These are phyloP conservation scores for Scheffersomyces stipitis DNA, from an alignment of 805 yeast genomes.

Conservation along the genomic window DNA sequence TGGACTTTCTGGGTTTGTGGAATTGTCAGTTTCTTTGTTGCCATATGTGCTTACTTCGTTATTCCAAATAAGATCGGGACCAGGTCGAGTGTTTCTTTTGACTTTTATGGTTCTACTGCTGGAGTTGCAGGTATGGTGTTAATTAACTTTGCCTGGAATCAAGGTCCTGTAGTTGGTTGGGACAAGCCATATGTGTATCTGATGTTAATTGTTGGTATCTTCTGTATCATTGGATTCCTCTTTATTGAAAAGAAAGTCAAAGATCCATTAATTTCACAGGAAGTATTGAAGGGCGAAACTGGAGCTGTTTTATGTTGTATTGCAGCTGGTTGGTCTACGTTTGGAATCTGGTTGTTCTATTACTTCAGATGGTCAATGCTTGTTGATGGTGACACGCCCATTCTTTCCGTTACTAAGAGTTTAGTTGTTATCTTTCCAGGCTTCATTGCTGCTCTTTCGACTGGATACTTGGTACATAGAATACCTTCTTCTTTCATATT, in stretches of 20 bases:
- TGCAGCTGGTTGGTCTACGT: conserved; percentile 20
- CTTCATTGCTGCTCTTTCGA: conserved; percentile 10
- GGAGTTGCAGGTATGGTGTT: conserved; percentile 16
- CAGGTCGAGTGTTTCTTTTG: conserved; percentile 17
- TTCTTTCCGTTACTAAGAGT: conserved; percentile 15
- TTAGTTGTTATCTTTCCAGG: conserved; percentile 17
- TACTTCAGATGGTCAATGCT: conserved; percentile 12
- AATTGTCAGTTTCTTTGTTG: conserved; percentile 16
- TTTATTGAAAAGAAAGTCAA: conserved; percentile 6
- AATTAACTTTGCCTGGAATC: conserved; percentile 19
- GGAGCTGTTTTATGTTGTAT: conserved; percentile 17
- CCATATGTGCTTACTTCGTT: conserved; percentile 18
- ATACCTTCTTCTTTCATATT: conserved; percentile 12
- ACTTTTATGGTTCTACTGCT: conserved; percentile 21
- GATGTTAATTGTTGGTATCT: conserved; percentile 15
- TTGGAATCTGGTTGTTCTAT: conserved; percentile 18
- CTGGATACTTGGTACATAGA: conserved; percentile 7
- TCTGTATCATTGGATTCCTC: conserved; percentile 10
- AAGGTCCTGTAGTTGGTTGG: conserved; percentile 21
- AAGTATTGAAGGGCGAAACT: conserved; percentile 12
- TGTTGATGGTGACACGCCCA: conserved; percentile 9
- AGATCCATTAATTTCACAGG: conserved; percentile 15
- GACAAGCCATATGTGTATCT: conserved; percentile 16
- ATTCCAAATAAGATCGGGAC: conserved; percentile 30
- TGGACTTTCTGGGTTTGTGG: conserved; percentile 32